phyloP scores from a whole-genome alignment of 2,329 filamentous ascomycete species.

The Fusarium bulbicola region DNA sequence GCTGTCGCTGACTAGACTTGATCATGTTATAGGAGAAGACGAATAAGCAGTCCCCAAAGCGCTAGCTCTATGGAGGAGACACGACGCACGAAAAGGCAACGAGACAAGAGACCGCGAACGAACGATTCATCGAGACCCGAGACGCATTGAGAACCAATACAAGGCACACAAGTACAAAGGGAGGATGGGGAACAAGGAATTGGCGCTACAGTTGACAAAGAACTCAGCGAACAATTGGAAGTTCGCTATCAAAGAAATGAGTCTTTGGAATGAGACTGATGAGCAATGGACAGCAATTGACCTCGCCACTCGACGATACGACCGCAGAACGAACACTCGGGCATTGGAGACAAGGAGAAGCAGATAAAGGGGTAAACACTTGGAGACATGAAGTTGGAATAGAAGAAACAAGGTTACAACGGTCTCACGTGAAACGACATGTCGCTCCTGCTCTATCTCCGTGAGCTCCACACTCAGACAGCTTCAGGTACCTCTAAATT shows the following conservation, averaged over 20 bases:
- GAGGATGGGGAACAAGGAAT: background rate
- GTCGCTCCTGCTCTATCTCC: background rate
- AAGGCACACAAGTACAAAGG: no score
- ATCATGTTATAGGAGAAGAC: background rate
- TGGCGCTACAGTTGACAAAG: background rate
- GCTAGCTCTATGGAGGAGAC: background rate
- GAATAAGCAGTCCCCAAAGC: background rate
- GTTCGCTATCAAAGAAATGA: background rate
- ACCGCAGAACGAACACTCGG: background rate
- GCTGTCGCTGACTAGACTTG: background rate
- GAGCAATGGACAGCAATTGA: background rate
- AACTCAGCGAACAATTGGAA: background rate
- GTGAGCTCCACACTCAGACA: conserved; percentile 4
- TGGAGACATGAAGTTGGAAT: background rate
- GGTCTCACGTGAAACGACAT: conserved; percentile 12
- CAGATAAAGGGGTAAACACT: rapidly evolving
- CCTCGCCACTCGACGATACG: background rate
- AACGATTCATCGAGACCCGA: background rate
- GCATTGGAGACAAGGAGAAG: no score
- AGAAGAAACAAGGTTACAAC: background rate
- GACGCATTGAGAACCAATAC: background rate
- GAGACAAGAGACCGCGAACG: background rate
- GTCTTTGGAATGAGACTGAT: background rate
- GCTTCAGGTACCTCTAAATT: rapidly evolving
- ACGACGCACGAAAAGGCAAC: no score